Base-by-base conservation (phyloP, 331 rosid species). In the Prunus yedoensis region DNA sequence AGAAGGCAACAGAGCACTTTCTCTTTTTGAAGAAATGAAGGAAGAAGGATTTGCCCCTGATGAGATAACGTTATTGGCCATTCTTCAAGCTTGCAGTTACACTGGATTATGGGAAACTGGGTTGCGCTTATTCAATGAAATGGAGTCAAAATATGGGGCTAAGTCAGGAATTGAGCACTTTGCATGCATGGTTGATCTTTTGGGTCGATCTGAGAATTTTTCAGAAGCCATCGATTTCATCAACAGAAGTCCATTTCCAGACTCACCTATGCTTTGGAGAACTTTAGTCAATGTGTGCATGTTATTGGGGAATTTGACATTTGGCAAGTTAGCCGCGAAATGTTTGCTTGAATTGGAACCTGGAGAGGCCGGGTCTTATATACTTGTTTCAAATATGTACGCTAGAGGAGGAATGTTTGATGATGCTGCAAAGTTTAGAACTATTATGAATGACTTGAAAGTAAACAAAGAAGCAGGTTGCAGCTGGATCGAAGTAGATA, bases 361-460 rank as follows among this genome's bases (percentile, higher is more conserved):
- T 18, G 59, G 58, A 49, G 88, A 87, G 28, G 91, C 88, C 49
- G 79, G 85, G 21, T 79, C 87, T 38, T 84, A 79, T 74, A 77
- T 84, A 73, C 85, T 83, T 15, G 82, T 84, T 64, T 77, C 88
- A 10, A 87, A 84, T 82, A 80, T 84, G 82, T 84, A 79, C 70
- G 84, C 86, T 5, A 75, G 75, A 66, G 81, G 77, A 21, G 89
- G 89, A 74, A 78, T 82, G 84, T 77, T 20, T 2, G 82, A 80
- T 68, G 87, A 82, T 74, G 91, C 87, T 69, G 91, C 91, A 49
- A 78, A 83, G 70, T 82, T 88, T 56, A 70, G 89, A 83, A 81
- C 87, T 18, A 23, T 77, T 60, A 83, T 85, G 89, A 83, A 79
- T 70, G 85, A 50, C 81, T 66, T 85, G 81, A 81, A 85, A 53